Conservation (phyloP, 306 rosid genomes). For the Hippophae rhamnoides region DNA sequence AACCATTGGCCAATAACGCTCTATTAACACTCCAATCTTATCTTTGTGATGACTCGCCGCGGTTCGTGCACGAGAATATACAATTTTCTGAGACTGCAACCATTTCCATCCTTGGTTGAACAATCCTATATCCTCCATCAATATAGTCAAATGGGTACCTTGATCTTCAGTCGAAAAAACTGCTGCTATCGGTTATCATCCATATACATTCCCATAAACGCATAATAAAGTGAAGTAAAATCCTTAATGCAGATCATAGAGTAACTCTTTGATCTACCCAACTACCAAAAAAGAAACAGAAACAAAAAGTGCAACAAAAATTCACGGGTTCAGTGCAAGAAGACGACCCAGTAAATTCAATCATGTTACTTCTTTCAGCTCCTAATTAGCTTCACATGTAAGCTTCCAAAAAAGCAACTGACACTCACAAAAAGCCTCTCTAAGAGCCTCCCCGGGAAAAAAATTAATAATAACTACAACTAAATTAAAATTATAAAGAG, state of each 20-base stretch:
- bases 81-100: slow-evolving; percentile 58
- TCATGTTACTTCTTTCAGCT: slow-evolving; percentile 47
- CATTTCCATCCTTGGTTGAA: slow-evolving; percentile 84
- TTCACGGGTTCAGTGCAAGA: slow-evolving; percentile 29
- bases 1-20: slow-evolving; percentile 83
- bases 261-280: slow-evolving; percentile 30
- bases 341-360: slow-evolving; percentile 33
- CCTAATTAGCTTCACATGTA: slow-evolving; percentile 66
- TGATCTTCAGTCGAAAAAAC: slow-evolving; percentile 4
- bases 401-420: slow-evolving; percentile 53
- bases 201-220: slow-evolving; percentile 13
- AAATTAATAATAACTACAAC: slow-evolving; percentile 2
- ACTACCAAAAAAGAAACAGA: slow-evolving; percentile 10
- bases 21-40: slow-evolving; percentile 36
- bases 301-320: slow-evolving; percentile 5
- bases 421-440: slow-evolving; percentile 2
- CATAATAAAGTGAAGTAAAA: slow-evolving; percentile 19
- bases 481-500: slow-evolving; percentile 1
- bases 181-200: slow-evolving; percentile 32
- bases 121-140: slow-evolving; percentile 85
- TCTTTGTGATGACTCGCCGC: slow-evolving; percentile 39
- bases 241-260: slow-evolving; percentile 47
- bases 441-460: too few relatives aligned
- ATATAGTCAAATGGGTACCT: slow-evolving; percentile 1
- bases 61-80: slow-evolving; percentile 37